Base-by-base conservation (phyloP, 2,329 filamentous ascomycete species). In the Stachybotrys elegans region DNA sequence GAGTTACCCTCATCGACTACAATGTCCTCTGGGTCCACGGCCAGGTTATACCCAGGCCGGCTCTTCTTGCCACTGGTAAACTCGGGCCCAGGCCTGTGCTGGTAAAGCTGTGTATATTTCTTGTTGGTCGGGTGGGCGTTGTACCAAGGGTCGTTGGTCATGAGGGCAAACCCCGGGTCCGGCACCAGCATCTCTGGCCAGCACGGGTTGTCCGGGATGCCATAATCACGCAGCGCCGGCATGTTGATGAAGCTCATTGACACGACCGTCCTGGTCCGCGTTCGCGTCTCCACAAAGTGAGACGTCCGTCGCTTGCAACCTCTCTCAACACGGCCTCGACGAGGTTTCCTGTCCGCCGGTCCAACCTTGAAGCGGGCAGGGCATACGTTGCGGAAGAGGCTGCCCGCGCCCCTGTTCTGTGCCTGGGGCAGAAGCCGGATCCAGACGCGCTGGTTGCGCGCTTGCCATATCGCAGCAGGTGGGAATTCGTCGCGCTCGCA, bases 121-220 rank as follows among this genome's bases (percentile, higher is more conserved):
- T 35, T 35, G 2, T n/a, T 22, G 13, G 32, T 12, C 13, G 32
- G 2, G 6, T 37, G 21, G 16, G 13, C 31, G 7, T 29, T 17
- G 25, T 57, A 55, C 36, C 43, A 55, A 3, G 40, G 31, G 27
- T 57, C 53, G 22, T 45, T 48, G 7, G 36, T 45, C 8, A 57
- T 27, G 9, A 57, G 48, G 9, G 46, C 49, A 20, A 55, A 57
- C 9, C 49, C 54, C 1, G 53, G 49, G 37, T 57, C 55, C 6
- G 27, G 41, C 6, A 47, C 47, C 22, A 53, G 48, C 2, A 17
- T 29, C 13, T 8, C 42, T n/a, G 53, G 51, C 46, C 48, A 55
- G 50, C 55, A 56, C n/a, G 46, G 45, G 45, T 55, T 57, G 22
- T 44, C 46, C 16, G 34, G 16, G 35, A 56, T 44, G 16, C 52